These are phyloP conservation scores for Tilletiopsis washingtonensis DNA, from an alignment of 1,284 basidiomycete genomes.

Conservation along the genomic window DNA sequence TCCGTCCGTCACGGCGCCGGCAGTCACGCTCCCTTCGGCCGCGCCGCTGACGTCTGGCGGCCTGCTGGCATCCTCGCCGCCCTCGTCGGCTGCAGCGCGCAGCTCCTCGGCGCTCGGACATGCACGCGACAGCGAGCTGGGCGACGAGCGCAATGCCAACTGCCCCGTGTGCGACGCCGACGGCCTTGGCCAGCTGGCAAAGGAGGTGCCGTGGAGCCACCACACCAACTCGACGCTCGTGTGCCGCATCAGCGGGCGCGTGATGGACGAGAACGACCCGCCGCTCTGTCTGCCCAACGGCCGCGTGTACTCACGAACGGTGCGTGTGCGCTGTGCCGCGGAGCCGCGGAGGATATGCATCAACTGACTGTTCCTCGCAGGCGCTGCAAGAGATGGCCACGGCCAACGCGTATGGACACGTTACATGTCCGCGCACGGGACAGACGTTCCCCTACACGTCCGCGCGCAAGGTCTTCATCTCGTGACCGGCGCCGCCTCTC, in stretches of 20 bases:
- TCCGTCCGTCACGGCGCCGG: not conserved
- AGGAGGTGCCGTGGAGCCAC: conserved; percentile 83
- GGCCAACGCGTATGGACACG: conserved; percentile 58
- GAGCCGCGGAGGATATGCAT: not conserved
- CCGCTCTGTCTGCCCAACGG: conserved; percentile 87
- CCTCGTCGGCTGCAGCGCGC: not conserved
- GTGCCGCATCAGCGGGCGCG: conserved; percentile 76
- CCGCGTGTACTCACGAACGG: conserved; percentile 83
- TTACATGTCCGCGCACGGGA: conserved; percentile 73
- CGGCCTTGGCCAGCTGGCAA: conserved; percentile 64
- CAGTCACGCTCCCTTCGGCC: conserved; percentile 5
- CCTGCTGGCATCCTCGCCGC: not conserved
- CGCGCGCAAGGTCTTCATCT: conserved; percentile 58
- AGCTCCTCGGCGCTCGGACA: too few relatives aligned
- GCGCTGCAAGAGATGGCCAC: conserved; percentile 74
- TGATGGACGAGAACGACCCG: conserved; percentile 89
- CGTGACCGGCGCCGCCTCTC: too few relatives aligned
- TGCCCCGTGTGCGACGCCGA: conserved; percentile 31
- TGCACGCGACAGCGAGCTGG: not conserved
- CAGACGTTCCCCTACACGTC: conserved; percentile 59
- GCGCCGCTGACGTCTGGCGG: not conserved
- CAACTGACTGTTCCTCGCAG: conserved; percentile 50
- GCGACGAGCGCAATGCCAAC: not conserved
- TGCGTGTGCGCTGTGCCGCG: conserved; percentile 48
- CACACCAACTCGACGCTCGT: conserved; percentile 93